Conservation (phyloP, 768 basidiomycete species). For the Hypholoma sublateritium region DNA sequence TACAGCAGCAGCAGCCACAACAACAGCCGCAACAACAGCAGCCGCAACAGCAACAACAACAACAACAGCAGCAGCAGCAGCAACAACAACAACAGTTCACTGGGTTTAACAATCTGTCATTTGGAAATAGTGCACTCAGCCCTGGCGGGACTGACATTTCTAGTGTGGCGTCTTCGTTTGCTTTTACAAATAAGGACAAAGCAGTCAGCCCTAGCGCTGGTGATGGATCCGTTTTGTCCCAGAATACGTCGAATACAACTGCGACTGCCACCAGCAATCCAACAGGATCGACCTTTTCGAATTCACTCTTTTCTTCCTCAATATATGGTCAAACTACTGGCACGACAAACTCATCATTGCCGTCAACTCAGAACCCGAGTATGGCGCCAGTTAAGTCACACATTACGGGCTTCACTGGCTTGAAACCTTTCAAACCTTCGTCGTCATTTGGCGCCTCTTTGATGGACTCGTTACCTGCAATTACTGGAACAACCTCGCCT, state of each 20-base stretch:
- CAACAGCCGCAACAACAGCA: constrained; percentile 17
- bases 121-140: constrained; percentile 38
- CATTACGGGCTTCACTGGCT: constrained; percentile 52
- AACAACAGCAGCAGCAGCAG: constrained; percentile 25
- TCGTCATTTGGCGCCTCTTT: constrained; percentile 79
- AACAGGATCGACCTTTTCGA: constrained; percentile 45
- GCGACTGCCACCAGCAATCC: constrained; percentile 31
- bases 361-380: constrained; percentile 25
- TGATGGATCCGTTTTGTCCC: constrained; percentile 11
- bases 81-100: constrained; percentile 20
- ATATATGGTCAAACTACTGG: constrained; percentile 55
- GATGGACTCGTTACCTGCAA: constrained; percentile 71
- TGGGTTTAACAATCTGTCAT: constrained; percentile 35
- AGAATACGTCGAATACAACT: constrained; percentile 28
- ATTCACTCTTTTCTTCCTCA: constrained; percentile 46
- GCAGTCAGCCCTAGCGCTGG: constrained; percentile 14
- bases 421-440: constrained; percentile 83
- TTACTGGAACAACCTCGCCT: constrained; percentile 59
- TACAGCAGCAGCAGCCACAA: constrained; percentile 24
- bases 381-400: constrained; percentile 42
- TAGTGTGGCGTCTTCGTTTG: constrained; percentile 74
- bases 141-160: constrained; percentile 58
- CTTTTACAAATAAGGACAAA: constrained; percentile 37
- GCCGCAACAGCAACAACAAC: constrained; percentile 20
- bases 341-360: constrained; percentile 24